phyloP scores from a whole-genome alignment of 352 stramenopile genomes.

The Saprolegnia diclina region DNA sequence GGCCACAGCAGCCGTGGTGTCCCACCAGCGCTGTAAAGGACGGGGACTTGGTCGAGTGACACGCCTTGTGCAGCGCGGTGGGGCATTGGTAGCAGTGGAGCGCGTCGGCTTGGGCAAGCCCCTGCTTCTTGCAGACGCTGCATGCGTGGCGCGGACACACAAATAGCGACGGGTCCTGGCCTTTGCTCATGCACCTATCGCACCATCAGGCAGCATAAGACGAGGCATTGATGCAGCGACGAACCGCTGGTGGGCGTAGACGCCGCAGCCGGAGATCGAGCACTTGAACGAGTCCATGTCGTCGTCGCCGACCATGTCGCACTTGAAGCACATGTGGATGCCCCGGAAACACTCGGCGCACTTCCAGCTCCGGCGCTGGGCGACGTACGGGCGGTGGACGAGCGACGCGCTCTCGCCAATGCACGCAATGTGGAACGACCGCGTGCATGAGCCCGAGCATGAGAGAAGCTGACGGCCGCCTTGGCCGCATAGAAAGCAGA shows the following conservation, averaged over 20 bases:
- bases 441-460: slow-evolving; percentile 50
- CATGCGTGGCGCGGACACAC: slow-evolving; percentile 63
- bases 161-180: slow-evolving; percentile 28
- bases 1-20: slow-evolving; percentile 44
- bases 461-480: slow-evolving; percentile 48
- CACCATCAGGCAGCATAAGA: not conserved
- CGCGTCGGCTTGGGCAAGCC: slow-evolving; percentile 47
- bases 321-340: slow-evolving; percentile 53
- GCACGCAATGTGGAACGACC: slow-evolving; percentile 54
- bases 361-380: slow-evolving; percentile 42
- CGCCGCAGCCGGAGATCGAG: slow-evolving; percentile 46
- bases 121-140: slow-evolving; percentile 37
- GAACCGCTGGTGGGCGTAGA: slow-evolving; percentile 53
- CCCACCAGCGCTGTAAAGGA: slow-evolving; percentile 26
- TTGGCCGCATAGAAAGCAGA: slow-evolving; percentile 52
- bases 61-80: slow-evolving; percentile 44
- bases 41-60: slow-evolving; percentile 29
- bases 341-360: slow-evolving; percentile 59
- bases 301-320: slow-evolving; percentile 65
- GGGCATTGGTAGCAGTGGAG: slow-evolving; percentile 54
- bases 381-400: slow-evolving; percentile 33
- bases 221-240: not conserved
- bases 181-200: not conserved
- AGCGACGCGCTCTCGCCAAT: slow-evolving; percentile 38
- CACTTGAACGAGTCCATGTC: slow-evolving; percentile 46